Evolutionary conservation across 164 flowering plant genomes (phyloP), one percentile per base, ranked within the genome.

Genomic region (Paratinospora sagittata): DNA sequence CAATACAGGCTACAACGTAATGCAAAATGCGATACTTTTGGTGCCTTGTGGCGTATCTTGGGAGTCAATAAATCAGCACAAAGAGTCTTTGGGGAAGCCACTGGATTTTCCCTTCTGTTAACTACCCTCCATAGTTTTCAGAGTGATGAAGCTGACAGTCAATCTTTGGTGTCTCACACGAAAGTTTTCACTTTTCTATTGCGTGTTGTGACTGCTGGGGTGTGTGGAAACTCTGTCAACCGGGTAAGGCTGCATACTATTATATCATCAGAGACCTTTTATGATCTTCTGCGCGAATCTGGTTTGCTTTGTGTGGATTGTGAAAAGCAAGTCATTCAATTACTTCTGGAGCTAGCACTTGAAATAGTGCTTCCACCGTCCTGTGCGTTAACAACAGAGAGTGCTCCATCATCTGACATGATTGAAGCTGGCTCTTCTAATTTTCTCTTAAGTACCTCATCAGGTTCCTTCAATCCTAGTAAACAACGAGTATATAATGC

Each of bases 11-110:
- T 96, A 78, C 86, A 83, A 65, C 75, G 71, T 85, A 91, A 89
- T 76, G 97, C 99, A 69, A 91, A 86, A 81, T 93, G 98, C 81
- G 99, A 96, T 65, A 88, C 89, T 47, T 83, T 93, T 76, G 97
- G 92, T 63, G 84, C 96, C 60, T 69, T 96, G 71, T 93, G 99
- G 98, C 98, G 99, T 47, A 88, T 96, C 68, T 69, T 96, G 66
- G 97, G 93, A 45, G 85, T 77, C 47, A 93, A 96, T 81, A 79
- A 52, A 77, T 78, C 95, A 34, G 92, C 96, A 62, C 95, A 93
- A 74, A 87, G 88, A 77, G 96, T 93, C 69, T 96, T 96, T 82
- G 98, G 98, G 67, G 99, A 96, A 83, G 92, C 93, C 63, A 96
- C 99, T 78, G 99, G 99, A 60, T 91, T 96, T 80, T 96, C 98